Base-by-base conservation (phyloP, 2,329 filamentous ascomycete species). In the Sporothrix phasma region DNA sequence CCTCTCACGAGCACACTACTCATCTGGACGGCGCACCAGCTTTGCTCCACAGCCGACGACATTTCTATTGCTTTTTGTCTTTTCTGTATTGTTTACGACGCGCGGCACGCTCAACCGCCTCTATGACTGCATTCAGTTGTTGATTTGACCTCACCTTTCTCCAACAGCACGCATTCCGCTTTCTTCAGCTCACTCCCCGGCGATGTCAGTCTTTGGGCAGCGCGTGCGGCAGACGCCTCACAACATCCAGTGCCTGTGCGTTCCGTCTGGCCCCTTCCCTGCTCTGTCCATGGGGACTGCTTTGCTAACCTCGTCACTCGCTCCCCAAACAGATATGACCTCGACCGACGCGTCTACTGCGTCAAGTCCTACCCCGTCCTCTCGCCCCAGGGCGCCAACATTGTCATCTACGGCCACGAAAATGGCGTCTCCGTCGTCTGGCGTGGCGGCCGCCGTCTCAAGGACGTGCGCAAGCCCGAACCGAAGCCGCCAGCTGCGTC, bases 381-480 rank as follows among this genome's bases (percentile, higher is more conserved):
- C 65, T 86, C 85, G 1, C 79, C 84, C 1, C 85, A 88, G 70
- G 85, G 85, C 41, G 85, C 85, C 6, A 84, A 80, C 2, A 80
- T 88, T 70, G 72, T 88, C 29, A 74, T 88, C 51, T 86, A 86
- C 69, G 84, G 82, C 53, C 84, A 87, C 69, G 83, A 86, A 65
- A 84, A 81, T 72, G 85, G 85, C 51, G 73, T 87, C 47, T 84
- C 80, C 3, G 70, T 88, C 43, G 73, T 84, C 26, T 88, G 85
- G 85, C 80, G 84, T 47, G 85, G 85, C 53, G 85, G 85, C 11
- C 79, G 79, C 60, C 77, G 78, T n/a, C 82, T 88, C 69, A 87
- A 84, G 70, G 66, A 76, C 1, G 67, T 73, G 1, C 73, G 76
- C 43, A 76, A 78, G 71, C 17, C 66, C 68, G 1, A 54, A 15